A percentile compares a stretch with the other conserved stretches of the same genome.
phyloP scores from a whole-genome alignment of 768 basidiomycete species.

The Serendipita sp. region DNA sequence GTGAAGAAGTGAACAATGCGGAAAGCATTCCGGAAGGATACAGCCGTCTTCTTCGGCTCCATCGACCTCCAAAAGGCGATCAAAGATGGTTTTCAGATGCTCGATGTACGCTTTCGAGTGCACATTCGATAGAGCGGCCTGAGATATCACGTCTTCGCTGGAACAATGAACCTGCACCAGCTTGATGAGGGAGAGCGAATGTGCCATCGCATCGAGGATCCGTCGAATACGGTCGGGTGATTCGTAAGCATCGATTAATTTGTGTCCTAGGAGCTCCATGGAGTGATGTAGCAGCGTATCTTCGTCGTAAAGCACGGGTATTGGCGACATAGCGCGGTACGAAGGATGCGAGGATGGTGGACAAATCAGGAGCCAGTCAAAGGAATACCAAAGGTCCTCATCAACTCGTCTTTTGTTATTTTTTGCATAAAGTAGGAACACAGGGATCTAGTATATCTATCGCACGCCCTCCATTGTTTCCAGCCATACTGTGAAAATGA shows the following conservation, averaged over 20 bases:
- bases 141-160: not conserved
- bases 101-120: constrained; percentile 16
- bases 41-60: constrained; percentile 17
- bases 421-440: too few relatives aligned
- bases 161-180: not conserved
- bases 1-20: constrained; percentile 8
- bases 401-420: too few relatives aligned
- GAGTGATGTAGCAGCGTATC: constrained; percentile 1
- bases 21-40: constrained; percentile 20
- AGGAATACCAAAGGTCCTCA: too few relatives aligned
- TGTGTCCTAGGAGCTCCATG: not conserved
- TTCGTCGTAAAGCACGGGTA: not conserved
- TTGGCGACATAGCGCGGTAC: too few relatives aligned
- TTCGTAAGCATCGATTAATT: not conserved
- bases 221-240: not conserved
- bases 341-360: too few relatives aligned
- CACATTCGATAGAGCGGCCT: constrained; percentile 7
- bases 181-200: not conserved
- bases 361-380: too few relatives aligned
- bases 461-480: too few relatives aligned
- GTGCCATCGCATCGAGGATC: not conserved
- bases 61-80: constrained; percentile 17
- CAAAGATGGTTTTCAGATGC: constrained; percentile 18
- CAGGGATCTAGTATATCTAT: too few relatives aligned
- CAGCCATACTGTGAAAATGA: too few relatives aligned